These are phyloP conservation scores for Talaromyces albobiverticillius DNA, from an alignment of 2,329 filamentous ascomycete species.

Conservation along the genomic window DNA sequence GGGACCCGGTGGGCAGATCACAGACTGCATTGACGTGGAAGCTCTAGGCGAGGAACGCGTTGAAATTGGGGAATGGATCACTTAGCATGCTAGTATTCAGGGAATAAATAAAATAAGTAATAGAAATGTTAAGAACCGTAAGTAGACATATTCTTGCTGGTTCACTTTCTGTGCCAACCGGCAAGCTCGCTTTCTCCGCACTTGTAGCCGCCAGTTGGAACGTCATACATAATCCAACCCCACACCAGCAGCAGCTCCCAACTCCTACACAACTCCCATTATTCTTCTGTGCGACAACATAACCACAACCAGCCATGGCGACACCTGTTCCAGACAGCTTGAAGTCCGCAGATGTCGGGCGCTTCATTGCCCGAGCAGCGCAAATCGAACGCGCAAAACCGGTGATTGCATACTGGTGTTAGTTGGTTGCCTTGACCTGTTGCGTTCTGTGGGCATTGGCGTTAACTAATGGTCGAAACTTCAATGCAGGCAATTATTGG, in stretches of 20 bases:
- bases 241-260: neutral
- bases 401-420: slow-evolving; percentile 93
- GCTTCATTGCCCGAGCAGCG: slow-evolving; percentile 76
- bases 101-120: too few species aligned
- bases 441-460: neutral
- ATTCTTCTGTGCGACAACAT: neutral
- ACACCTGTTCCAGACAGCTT: slow-evolving; percentile 67
- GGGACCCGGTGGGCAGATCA: slow-evolving; percentile 52
- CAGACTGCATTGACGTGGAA: slow-evolving; percentile 43
- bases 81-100: neutral
- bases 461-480: neutral
- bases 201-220: neutral
- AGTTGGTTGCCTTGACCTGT: slow-evolving; percentile 33
- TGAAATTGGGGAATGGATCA: slow-evolving; percentile 42
- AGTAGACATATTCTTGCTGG: too few species aligned
- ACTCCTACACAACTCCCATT: slow-evolving; percentile 6
- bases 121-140: too few species aligned
- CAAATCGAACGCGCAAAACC: slow-evolving; percentile 85
- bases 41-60: slow-evolving; percentile 42
- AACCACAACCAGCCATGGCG: slow-evolving; percentile 61
- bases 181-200: too few species aligned
- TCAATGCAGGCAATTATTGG: slow-evolving; percentile 72
- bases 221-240: too few species aligned
- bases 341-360: slow-evolving; percentile 75
- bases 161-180: too few species aligned